phyloP scores from a whole-genome alignment of 768 basidiomycete genomes.

The Lentinula lateritia region DNA sequence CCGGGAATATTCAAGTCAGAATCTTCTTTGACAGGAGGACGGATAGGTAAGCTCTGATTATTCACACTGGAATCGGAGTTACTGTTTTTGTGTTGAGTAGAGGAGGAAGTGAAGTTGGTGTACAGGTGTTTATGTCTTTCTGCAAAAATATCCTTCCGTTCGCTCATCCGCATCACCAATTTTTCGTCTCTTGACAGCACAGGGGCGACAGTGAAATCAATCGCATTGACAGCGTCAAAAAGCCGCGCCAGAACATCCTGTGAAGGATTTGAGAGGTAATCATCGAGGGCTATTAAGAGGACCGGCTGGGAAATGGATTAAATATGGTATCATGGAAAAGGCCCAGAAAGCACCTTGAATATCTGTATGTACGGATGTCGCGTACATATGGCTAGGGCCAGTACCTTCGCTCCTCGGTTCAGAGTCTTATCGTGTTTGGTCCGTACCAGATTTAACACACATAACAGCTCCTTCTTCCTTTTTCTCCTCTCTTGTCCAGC shows the following conservation, averaged over 20 bases:
- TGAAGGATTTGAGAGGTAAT: slow-evolving; percentile 87
- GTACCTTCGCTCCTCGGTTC: slow-evolving; percentile 71
- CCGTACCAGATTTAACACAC: slow-evolving; percentile 73
- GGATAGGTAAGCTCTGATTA: neutral
- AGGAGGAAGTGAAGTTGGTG: neutral
- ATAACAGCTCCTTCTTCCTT: slow-evolving; percentile 44
- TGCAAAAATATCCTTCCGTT: slow-evolving; percentile 86
- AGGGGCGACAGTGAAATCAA: slow-evolving; percentile 81
- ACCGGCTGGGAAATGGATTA: slow-evolving; percentile 58
- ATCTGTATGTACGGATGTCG: slow-evolving; percentile 78
- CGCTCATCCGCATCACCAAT: slow-evolving; percentile 82
- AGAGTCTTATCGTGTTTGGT: slow-evolving; percentile 72
- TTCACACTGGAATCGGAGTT: slow-evolving; percentile 30
- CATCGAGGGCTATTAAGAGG: slow-evolving; percentile 88
- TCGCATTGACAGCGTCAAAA: slow-evolving; percentile 90
- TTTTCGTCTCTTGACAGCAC: slow-evolving; percentile 77
- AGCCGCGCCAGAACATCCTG: slow-evolving; percentile 86
- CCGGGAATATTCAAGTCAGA: slow-evolving; percentile 43
- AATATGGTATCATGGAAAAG: neutral
- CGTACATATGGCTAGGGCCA: slow-evolving; percentile 78
- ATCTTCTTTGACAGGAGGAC: neutral
- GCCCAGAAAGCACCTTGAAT: slow-evolving; percentile 49
- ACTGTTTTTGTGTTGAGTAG: slow-evolving; percentile 37
- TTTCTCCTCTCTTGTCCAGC: slow-evolving; percentile 19
- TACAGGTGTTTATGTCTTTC: slow-evolving; percentile 62